Evolutionary conservation across 139 green algal genomes (phyloP).

Genomic region (Coelastrella sp.): DNA sequence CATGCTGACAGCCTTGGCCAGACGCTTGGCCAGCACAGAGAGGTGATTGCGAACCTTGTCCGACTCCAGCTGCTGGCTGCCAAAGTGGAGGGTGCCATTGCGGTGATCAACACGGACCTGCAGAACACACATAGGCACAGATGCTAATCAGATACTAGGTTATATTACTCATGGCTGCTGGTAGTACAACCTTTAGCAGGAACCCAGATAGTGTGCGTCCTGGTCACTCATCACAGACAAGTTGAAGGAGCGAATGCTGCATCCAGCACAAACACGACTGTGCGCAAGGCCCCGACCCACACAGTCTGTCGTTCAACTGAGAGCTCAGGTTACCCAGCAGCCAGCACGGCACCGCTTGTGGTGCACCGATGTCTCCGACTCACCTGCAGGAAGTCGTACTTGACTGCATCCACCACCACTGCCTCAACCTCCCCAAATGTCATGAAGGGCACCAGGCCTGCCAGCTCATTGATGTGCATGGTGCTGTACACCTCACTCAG

Average conservation of each 20-base stretch:
- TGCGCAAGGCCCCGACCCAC: too few species aligned
- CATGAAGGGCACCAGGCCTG: slow-evolving; percentile 64
- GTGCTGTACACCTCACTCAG: slow-evolving; percentile 81
- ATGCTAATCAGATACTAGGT: background rate
- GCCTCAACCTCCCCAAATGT: slow-evolving; percentile 84
- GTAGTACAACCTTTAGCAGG: too few species aligned
- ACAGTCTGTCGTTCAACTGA: too few species aligned
- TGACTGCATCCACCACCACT: slow-evolving; percentile 93
- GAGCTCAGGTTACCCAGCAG: too few species aligned
- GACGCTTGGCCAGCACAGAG: slow-evolving; percentile 71
- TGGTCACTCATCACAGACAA: too few species aligned
- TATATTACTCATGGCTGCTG: too few species aligned
- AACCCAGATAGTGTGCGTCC: too few species aligned
- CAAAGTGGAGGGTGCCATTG: slow-evolving; percentile 92
- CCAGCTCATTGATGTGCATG: slow-evolving; percentile 67
- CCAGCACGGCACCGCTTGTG: too few species aligned
- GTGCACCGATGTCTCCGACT: background rate
- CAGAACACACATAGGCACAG: background rate
- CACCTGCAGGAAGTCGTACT: slow-evolving; percentile 89
- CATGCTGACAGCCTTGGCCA: slow-evolving; percentile 79
- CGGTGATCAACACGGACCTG: slow-evolving; percentile 93
- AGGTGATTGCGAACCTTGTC: slow-evolving; percentile 68
- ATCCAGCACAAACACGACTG: too few species aligned
- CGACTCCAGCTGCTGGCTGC: slow-evolving; percentile 74
- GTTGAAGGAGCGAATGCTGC: too few species aligned